Evolutionary conservation across 441 rosid species (phyloP).

Genomic region (Populus trichocarpa): DNA sequence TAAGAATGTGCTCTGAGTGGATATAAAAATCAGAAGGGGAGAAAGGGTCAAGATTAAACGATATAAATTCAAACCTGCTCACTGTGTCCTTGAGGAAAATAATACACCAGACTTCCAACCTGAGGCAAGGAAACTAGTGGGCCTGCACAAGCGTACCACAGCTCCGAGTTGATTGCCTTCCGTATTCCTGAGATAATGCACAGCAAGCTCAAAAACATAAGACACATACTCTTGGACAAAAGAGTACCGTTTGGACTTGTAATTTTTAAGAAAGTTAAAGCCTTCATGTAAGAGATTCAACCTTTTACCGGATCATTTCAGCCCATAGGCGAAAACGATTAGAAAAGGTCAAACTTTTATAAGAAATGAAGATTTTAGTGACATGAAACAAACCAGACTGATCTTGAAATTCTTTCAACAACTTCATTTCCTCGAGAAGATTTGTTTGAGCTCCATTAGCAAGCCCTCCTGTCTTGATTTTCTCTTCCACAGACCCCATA

Average conservation of each 20-base stretch:
- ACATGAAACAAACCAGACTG: slow-evolving; percentile 63
- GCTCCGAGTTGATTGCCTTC: slow-evolving; percentile 76
- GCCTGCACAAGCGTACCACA: slow-evolving; percentile 99
- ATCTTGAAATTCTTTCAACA: slow-evolving; percentile 76
- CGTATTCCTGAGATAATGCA: slow-evolving; percentile 49
- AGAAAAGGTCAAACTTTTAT: slow-evolving; percentile 8
- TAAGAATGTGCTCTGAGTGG: background rate
- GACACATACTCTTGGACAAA: background rate
- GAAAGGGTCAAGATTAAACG: background rate
- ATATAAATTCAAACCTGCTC: slow-evolving; percentile 68
- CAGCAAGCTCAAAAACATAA: background rate
- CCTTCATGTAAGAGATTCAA: background rate
- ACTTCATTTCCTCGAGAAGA: slow-evolving; percentile 82
- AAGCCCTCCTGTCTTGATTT: slow-evolving; percentile 45
- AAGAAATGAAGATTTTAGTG: background rate
- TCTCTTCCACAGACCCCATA: slow-evolving; percentile 70
- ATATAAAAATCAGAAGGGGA: background rate
- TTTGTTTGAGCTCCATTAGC: slow-evolving; percentile 39
- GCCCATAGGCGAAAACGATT: background rate
- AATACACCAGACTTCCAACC: slow-evolving; percentile 85
- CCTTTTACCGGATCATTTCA: slow-evolving; percentile 4
- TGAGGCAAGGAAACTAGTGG: slow-evolving; percentile 94
- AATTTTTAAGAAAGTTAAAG: background rate
- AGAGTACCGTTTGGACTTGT: background rate
- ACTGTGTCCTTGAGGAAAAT: slow-evolving; percentile 96